Base-by-base conservation (phyloP, 2,329 filamentous ascomycete species). In the Fusarium napiforme region DNA sequence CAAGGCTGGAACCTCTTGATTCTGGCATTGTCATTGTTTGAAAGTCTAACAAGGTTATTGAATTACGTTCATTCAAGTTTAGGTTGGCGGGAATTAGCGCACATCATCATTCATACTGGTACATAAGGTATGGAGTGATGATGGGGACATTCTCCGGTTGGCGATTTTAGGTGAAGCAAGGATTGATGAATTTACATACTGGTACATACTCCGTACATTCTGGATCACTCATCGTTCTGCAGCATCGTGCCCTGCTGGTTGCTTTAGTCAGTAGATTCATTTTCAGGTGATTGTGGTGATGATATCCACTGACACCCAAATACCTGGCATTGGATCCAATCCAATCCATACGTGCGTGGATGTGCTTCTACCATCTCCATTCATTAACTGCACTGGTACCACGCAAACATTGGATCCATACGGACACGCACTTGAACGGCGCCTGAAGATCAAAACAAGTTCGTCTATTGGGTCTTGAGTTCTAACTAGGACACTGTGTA, bases 211-310 rank as follows among this genome's bases (percentile, higher is more conserved):
- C 23, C 23, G 8, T 61, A 30, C 43, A 21, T 49, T 18, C 28
- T 28, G 28, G 28, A 28, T 61, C 42, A 59, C 47, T 52, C 53
- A 57, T 42, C 34, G 26, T 36, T 40, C 46, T 73, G 58, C 36
- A 71, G 60, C 42, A 45, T 64, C 36, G 26, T n/a, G 50, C 12
- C n/a, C 28, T 39, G 26, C 30, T 59, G 36, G 32, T 64, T 37
- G n/a, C 28, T 60, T 52, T 43, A 45, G 57, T 47, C 60, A 45
- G 57, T 47, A 67, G 71, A 64, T 74, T 74, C 71, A 72, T 64
- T 36, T 73, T 74, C 71, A 73, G 71, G 71, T 73, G 71, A 46
- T 64, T 59, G 61, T 72, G 70, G 71, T 74, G 71, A 68, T 64
- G 62, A 62, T 64, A 56, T 60, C 57, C 58, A 70, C 67, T 32